These are phyloP conservation scores for Rhizophagus prolifer DNA, from an alignment of 192 early-diverging fungal genomes.

Conservation along the genomic window DNA sequence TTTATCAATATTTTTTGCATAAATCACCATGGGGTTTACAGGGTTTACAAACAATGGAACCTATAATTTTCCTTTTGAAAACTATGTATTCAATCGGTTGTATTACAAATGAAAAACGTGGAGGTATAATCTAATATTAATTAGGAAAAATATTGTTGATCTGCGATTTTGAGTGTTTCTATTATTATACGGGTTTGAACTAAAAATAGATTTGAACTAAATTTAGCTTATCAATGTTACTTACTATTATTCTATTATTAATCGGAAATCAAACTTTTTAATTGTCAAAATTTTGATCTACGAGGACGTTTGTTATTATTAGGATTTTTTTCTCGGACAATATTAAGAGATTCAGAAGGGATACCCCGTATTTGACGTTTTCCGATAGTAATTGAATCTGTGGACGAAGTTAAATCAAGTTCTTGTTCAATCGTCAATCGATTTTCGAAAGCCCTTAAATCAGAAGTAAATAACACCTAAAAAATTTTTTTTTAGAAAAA, in stretches of 20 bases:
- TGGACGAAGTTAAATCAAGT: not conserved
- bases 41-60: not conserved
- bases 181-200: not conserved
- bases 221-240: not conserved
- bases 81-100: not conserved
- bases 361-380: not conserved
- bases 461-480: slow-evolving; percentile 20
- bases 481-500: not conserved
- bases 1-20: no score
- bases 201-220: not conserved
- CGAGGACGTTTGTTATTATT: not conserved
- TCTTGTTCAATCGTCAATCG: not conserved
- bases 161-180: not conserved
- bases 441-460: slow-evolving; percentile 14
- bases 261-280: no score
- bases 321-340: not conserved
- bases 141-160: not conserved
- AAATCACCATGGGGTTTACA: not conserved
- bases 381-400: no score
- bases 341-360: not conserved
- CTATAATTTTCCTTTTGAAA: not conserved
- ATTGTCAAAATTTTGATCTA: not conserved
- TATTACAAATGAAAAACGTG: not conserved
- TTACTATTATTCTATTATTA: no score
- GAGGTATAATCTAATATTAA: not conserved